Evolutionary conservation across 495 filamentous ascomycete genomes (phyloP), one percentile per base, ranked within the genome.

Genomic region (Aspergillus ellipticus): DNA sequence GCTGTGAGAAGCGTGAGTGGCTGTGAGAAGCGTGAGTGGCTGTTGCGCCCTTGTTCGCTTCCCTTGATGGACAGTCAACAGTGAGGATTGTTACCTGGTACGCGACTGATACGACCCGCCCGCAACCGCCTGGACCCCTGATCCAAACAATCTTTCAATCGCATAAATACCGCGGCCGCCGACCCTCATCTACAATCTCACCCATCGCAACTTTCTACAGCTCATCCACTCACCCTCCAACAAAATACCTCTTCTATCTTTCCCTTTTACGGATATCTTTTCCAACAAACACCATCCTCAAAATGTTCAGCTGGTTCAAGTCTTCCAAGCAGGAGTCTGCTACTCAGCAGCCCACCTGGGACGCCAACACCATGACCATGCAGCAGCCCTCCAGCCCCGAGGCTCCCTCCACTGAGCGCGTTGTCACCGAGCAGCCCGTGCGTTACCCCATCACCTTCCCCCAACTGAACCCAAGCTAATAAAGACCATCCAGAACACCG

Each of bases 281-380:
- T n/a, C n/a, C 20, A 43, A 43, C 20, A 53, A 11, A 21, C 21
- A 10, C 4, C 26, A 54, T 31, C 4, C 16, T 39, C 60, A 74
- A 57, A 61, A 75, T 77, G 74, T 74, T 72, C 65, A 53, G 57
- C 61, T 63, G 69, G 53, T 65, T 75, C 68, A 68, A 71, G 55
- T 72, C 69, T 55, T 65, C 65, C 49, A 70, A 75, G 61, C 55
- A 69, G 55, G 58, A 73, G 26, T 33, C 61, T 29, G 48, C 55
- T 24, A n/a, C 29, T 37, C 9, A 9, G 20, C 49, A 60, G 37
- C 43, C 60, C 19, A 65, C 67, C 59, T 72, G 68, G 65, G 64
- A 71, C 51, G 56, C 69, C 24, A 60, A 60, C 42, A 71, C 73
- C 13, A 55, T 70, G 31, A 62, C 62, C 31, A 66, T 73, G 62